Evolutionary conservation across 306 rosid genomes (phyloP).

Genomic region (Lupinus albus): DNA sequence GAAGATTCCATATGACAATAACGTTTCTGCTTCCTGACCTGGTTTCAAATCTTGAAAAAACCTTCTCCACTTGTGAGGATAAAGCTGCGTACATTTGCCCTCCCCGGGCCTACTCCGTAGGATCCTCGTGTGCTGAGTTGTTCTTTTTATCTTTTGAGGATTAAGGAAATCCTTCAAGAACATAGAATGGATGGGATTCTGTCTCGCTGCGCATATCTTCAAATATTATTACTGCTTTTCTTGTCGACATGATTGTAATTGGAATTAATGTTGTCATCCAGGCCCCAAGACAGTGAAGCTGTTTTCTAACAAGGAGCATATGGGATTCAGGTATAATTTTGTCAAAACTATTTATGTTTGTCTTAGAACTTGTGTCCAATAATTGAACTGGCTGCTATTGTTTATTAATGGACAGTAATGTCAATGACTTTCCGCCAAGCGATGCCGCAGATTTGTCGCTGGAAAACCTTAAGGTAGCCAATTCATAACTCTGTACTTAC

Average conservation of each 20-base stretch:
- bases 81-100: too few relatives aligned
- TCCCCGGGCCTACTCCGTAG: too few relatives aligned
- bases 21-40: too few relatives aligned
- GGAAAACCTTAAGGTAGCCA: slow-evolving; percentile 69
- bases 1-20: too few relatives aligned
- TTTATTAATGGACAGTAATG: slow-evolving; percentile 69
- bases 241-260: slow-evolving; percentile 23
- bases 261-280: slow-evolving; percentile 49
- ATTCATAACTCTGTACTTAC: slow-evolving; percentile 9
- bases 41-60: too few relatives aligned
- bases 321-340: slow-evolving; percentile 87
- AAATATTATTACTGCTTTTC: slow-evolving; percentile 11
- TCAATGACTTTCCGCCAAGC: slow-evolving; percentile 83
- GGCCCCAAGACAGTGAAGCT: slow-evolving; percentile 95
- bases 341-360: slow-evolving; percentile 21
- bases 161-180: not conserved
- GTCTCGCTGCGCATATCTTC: not conserved
- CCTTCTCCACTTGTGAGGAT: too few relatives aligned
- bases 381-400: slow-evolving; percentile 35
- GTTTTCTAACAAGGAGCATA: slow-evolving; percentile 93
- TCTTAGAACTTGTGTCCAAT: slow-evolving; percentile 16
- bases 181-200: not conserved
- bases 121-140: too few relatives aligned
- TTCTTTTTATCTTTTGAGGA: not conserved
- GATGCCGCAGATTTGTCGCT: slow-evolving; percentile 69